A percentile compares a stretch with the other conserved stretches of the same genome.
Conservation (phyloP, 169 alveolate species). For the Plasmodium knowlesi region DNA sequence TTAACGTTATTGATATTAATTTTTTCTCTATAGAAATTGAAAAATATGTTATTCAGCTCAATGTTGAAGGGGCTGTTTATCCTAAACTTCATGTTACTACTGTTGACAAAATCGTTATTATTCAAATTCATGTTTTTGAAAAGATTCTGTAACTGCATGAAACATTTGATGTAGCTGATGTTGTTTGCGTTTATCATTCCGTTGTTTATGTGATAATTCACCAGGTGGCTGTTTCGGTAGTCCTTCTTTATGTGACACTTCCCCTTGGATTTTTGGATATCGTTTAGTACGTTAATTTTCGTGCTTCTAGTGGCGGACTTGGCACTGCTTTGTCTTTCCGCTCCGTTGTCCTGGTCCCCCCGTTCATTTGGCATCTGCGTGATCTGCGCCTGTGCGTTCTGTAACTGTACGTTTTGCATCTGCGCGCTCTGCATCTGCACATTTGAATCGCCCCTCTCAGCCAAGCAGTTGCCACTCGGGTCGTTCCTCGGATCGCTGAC, state of each 20-base stretch:
- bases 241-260: conserved; percentile 24
- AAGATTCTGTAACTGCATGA: conserved; percentile 7
- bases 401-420: too few relatives aligned
- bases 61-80: conserved; percentile 21
- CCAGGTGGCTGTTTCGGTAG: conserved; percentile 8
- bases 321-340: neutral
- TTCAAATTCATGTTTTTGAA: conserved; percentile 4
- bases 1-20: conserved; percentile 21
- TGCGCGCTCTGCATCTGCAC: neutral
- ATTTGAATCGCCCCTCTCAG: too few relatives aligned
- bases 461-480: too few relatives aligned
- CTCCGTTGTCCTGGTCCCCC: neutral
- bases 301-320: neutral
- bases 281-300: conserved; percentile 20
- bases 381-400: too few relatives aligned
- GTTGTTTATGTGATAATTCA: conserved; percentile 13
- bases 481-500: neutral
- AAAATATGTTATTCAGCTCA: conserved; percentile 32
- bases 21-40: conserved; percentile 34
- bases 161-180: conserved; percentile 12
- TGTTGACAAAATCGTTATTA: neutral
- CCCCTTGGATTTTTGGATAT: conserved; percentile 39
- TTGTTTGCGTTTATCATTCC: conserved; percentile 18
- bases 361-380: too few relatives aligned
- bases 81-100: neutral